Percentiles rank a stretch among this genome's conserved stretches.
Conservation (phyloP, 495 filamentous ascomycete genomes). For the Aspergillus campestris region DNA sequence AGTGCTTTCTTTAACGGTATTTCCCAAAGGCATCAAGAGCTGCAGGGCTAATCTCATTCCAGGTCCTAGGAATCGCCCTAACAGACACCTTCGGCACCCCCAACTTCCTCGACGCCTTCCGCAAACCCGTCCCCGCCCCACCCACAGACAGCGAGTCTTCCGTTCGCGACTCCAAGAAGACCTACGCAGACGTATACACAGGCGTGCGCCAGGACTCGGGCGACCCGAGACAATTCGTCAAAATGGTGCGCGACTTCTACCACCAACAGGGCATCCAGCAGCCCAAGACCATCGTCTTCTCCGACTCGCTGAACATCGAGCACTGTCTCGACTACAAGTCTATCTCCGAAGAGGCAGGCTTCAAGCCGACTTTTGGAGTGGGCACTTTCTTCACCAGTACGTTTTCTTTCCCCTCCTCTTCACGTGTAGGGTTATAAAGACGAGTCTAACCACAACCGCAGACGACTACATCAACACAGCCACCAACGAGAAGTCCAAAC, state of each 20-base stretch:
- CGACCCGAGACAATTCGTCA: conserved; percentile 74
- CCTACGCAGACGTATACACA: conserved; percentile 78
- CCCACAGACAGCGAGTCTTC: conserved; percentile 17
- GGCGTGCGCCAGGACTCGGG: conserved; percentile 94
- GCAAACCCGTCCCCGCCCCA: conserved; percentile 45
- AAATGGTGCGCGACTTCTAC: conserved; percentile 81
- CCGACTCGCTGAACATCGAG: conserved; percentile 87
- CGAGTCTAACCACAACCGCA: conserved; percentile 13
- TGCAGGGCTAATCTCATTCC: too few relatives aligned
- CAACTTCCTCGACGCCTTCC: conserved; percentile 78
- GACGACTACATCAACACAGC: conserved; percentile 70
- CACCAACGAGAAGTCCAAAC: conserved; percentile 73
- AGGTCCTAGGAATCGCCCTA: conserved; percentile 81
- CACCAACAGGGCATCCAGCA: conserved; percentile 63
- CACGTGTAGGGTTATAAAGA: neutral
- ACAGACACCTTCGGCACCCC: conserved; percentile 98
- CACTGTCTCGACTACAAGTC: conserved; percentile 83
- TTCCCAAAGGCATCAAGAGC: neutral
- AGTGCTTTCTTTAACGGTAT: conserved; percentile 6
- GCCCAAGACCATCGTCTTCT: conserved; percentile 93
- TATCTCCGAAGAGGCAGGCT: conserved; percentile 68
- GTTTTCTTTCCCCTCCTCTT: conserved; percentile 8
- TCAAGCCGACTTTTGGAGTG: conserved; percentile 81
- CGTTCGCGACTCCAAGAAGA: conserved; percentile 25
- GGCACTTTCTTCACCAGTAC: conserved; percentile 88